phyloP scores from a whole-genome alignment of 192 early-diverging fungal species.

The Neocallimastix lanati region DNA sequence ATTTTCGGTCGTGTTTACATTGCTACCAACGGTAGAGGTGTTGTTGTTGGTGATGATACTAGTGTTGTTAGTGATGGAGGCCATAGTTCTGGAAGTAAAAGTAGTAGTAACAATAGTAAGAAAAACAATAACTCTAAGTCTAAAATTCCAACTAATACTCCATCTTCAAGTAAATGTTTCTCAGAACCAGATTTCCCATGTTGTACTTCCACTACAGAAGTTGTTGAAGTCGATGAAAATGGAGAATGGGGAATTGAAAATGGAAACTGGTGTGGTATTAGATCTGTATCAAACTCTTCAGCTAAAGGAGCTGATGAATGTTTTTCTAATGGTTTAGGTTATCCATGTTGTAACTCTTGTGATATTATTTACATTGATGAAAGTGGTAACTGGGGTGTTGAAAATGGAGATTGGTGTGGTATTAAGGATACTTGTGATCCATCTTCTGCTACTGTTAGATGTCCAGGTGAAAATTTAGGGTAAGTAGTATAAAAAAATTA shows the following conservation, averaged over 20 bases:
- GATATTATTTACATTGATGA: not conserved
- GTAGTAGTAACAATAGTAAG: not conserved
- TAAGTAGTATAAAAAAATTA: no score
- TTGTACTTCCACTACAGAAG: not conserved
- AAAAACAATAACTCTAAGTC: not conserved
- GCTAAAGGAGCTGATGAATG: no score
- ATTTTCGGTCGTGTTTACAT: not conserved
- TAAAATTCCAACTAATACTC: not conserved
- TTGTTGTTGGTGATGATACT: not conserved
- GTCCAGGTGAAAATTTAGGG: no score
- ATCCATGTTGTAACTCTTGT: not conserved
- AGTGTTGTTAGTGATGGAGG: not conserved
- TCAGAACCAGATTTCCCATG: not conserved
- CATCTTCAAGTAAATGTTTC: not conserved
- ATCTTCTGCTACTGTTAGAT: no score
- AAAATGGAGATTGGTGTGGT: not conserved
- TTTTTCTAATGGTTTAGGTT: not conserved
- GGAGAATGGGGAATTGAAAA: not conserved
- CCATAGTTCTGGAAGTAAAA: not conserved
- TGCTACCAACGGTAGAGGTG: not conserved
- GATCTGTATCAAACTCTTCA: not conserved
- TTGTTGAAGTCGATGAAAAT: not conserved
- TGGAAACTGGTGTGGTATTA: not conserved
- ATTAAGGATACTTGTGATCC: not conserved
- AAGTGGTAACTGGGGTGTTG: not conserved